Base-by-base conservation (phyloP, 306 rosid species). In the Dryas drummondii region DNA sequence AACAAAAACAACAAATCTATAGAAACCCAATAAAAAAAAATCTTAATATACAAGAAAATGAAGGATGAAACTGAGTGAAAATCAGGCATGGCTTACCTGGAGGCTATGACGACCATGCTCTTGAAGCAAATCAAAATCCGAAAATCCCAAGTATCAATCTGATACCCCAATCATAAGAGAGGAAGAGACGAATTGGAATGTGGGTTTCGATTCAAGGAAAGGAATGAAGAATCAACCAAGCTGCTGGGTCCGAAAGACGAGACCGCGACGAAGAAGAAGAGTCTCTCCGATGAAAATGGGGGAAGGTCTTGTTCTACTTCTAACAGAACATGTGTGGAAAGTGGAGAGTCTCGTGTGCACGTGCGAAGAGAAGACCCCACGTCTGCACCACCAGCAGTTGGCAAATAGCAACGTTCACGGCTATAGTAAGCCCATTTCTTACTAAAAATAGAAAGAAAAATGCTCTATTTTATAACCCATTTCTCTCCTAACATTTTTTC, bases 71-170 rank as follows among this genome's bases (percentile, higher is more conserved):
- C 41, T 4, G 42, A n/a, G 17, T 14, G 66, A 80, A 58, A 74
- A 80, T 52, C 79, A 9, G 67, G 42, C 27, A 0, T 7, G 40
- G 19, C 47, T 53, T 80, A 80, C 83, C 74, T 53, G 66, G 32
- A 57, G 19, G 46, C 67, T 17, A 55, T 64, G 19, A 73, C 37
- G 48, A 32, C 47, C 2, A 48, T 15, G 37, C 47, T 6, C 40
- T 41, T n/a, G 68, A 63, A 41, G 49, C 68, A 63, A 41, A 40
- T 41, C 32, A 22, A 41, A 52, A 70, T 10, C 27, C 12, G 16
- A 53, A 53, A 70, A 5, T 40, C 10, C 49, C 32, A 13, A 49
- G n/a, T 27, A 37, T 69, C 46, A 27, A 32, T 10, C 4, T 42
- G 65, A 57, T 11, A 10, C 15, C 66, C 57, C 72, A 49, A 26